phyloP scores from a whole-genome alignment of 352 stramenopile species.

The Phytophthora hibernalis region DNA sequence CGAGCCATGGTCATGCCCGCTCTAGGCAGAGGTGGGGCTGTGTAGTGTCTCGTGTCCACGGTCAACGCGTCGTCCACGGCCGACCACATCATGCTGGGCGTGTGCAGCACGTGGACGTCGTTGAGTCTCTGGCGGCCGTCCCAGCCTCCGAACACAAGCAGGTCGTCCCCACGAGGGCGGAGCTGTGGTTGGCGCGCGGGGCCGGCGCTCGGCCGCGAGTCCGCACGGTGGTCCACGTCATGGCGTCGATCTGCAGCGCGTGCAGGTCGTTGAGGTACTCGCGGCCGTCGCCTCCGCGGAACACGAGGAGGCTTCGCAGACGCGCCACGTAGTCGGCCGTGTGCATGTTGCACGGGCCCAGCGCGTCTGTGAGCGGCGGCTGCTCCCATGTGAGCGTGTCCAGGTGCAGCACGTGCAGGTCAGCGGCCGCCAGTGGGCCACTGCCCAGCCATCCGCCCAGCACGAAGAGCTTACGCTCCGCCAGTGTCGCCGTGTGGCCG shows the following conservation, averaged over 20 bases:
- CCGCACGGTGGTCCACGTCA: slow-evolving; percentile 87
- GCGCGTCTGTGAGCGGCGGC: slow-evolving; percentile 47
- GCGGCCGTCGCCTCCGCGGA: slow-evolving; percentile 93
- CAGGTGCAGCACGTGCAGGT: slow-evolving; percentile 94
- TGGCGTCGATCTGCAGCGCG: slow-evolving; percentile 88
- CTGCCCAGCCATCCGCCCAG: slow-evolving; percentile 95
- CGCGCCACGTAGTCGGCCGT: slow-evolving; percentile 93
- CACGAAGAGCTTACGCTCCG: slow-evolving; percentile 91
- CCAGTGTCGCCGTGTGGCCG: slow-evolving; percentile 95
- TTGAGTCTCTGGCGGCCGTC: slow-evolving; percentile 94
- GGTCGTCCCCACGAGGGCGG: slow-evolving; percentile 81
- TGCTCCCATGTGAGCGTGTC: slow-evolving; percentile 70
- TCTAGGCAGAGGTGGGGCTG: slow-evolving; percentile 87
- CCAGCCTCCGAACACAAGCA: slow-evolving; percentile 97
- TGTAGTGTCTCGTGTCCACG: slow-evolving; percentile 38
- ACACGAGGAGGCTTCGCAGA: slow-evolving; percentile 91
- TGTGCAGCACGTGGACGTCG: slow-evolving; percentile 96
- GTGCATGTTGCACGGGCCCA: slow-evolving; percentile 97
- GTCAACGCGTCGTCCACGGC: slow-evolving; percentile 45
- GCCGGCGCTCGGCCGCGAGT: slow-evolving; percentile 84
- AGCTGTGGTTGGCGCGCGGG: slow-evolving; percentile 95
- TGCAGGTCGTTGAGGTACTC: slow-evolving; percentile 98
- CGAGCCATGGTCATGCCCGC: slow-evolving; percentile 97
- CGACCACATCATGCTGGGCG: slow-evolving; percentile 90
- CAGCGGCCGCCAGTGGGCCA: slow-evolving; percentile 91